Evolutionary conservation across 2,329 filamentous ascomycete species (phyloP).

Genomic region (Periconia macrospinosa): DNA sequence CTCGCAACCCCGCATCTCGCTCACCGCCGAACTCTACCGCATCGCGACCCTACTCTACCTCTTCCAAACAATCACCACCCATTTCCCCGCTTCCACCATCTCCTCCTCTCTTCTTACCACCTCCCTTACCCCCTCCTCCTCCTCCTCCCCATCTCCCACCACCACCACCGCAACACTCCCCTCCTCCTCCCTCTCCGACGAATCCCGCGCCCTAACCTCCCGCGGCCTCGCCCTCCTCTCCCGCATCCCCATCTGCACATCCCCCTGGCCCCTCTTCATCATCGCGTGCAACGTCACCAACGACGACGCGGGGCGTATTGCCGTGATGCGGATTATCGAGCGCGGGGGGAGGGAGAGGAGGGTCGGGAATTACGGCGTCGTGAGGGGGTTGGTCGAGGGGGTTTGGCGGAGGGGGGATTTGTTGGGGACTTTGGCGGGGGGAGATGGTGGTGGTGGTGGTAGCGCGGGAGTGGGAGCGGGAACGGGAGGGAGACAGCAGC

Average conservation of each 20-base stretch:
- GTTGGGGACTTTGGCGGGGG: conserved; percentile 35
- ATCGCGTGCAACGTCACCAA: conserved; percentile 50
- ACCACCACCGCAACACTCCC: too few species aligned
- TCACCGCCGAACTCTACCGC: conserved; percentile 56
- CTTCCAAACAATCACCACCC: conserved; percentile 33
- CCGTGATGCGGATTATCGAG: conserved; percentile 46
- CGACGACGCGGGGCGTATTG: conserved; percentile 48
- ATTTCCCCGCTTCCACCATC: conserved; percentile 11
- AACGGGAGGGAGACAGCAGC: conserved; percentile 48
- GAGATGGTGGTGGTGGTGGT: conserved; percentile 8
- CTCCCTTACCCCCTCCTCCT: too few species aligned
- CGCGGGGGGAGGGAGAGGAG: conserved; percentile 47
- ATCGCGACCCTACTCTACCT: conserved; percentile 53
- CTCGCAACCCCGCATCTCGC: conserved; percentile 36
- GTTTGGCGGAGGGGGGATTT: conserved; percentile 54
- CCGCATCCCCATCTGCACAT: conserved; percentile 48
- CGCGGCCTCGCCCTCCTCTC: conserved; percentile 41
- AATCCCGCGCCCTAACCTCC: too few species aligned
- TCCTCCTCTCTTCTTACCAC: too few species aligned
- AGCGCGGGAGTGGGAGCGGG: too few species aligned
- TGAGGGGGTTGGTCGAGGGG: conserved; percentile 48
- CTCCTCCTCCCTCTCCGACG: too few species aligned
- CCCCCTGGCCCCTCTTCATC: conserved; percentile 55
- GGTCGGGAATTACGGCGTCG: conserved; percentile 51
- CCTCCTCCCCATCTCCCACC: background rate